Evolutionary conservation across 352 stramenopile species (phyloP), one percentile per base, ranked within the genome.

Genomic region (Phytophthora cryptogea): DNA sequence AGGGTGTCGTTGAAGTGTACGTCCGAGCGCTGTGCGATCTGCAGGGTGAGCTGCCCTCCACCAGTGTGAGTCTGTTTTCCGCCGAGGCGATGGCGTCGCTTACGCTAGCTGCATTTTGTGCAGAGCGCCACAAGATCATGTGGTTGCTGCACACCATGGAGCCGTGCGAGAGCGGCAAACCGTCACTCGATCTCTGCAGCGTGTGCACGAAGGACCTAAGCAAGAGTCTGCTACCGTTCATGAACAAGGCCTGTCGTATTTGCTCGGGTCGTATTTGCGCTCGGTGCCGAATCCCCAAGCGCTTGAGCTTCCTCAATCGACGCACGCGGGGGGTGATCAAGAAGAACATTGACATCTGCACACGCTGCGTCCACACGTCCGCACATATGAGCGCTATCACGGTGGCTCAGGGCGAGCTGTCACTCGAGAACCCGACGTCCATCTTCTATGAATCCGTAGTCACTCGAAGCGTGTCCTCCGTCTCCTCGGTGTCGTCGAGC

Each of bases 61-160:
- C 54, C 10, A 67, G 57, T 8, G 59, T 66, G 1, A 47, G 37
- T 10, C 45, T 61, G 0, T 70, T 80, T 37, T 70, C 70, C 2
- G 72, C 70, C 1, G 63, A 78, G 8, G 59, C 70, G 1, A 69
- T 73, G 33, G 54, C 54, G 2, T 49, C 71, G 8, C 55, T 82
- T 1, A 40, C 66, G 0, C 39, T 66, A 0, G 54, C 66, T 6
- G 57, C 54, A 0, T 55, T 75, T 26, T 78, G 68, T 35, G 68
- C 66, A 0, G 67, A 74, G 35, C 68, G 69, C 52, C 74, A 80
- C 37, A 86, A 86, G 60, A 54, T 83, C 42, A 76, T 74, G 50
- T 77, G 62, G 71, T 20, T 65, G 54, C 61, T 70, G 48, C 51
- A 66, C 40, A 67, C 49, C 11, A 52, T 62, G 58, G 50, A 63